Base-by-base conservation (phyloP, 2,329 filamentous ascomycete species). In the Talaromyces funiculosus region DNA sequence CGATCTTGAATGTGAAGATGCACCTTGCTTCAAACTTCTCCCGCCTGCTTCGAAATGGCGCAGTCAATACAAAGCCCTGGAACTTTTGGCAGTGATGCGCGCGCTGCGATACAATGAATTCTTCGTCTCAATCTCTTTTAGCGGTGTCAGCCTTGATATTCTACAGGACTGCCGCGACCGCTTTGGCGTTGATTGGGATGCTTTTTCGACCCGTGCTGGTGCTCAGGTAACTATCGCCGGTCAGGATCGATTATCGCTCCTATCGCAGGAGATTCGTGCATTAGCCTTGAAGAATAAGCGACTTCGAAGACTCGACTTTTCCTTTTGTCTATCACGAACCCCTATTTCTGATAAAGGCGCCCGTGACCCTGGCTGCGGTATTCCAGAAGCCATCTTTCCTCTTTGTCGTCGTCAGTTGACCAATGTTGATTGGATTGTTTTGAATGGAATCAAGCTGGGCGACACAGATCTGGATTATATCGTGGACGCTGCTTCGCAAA, bases 31-130 rank as follows among this genome's bases (percentile, higher is more conserved):
- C 68, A 81, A 82, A 63, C 78, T 90, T 8, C 77, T 87, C 7
- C 81, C 80, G 20, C 84, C 86, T 2, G 78, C 80, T 20, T 73
- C 78, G 1, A 62, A 68, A 9, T 75, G 78, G 49, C 75, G 78
- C 53, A 73, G 74, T 12, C 80, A 81, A 38, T 90, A 90, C 67
- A 81, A 78, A 2, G 76, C 80, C 4, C 70, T 86, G 24, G 87
- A 90, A 68, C 73, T 90, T n/a, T 78, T 90, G 31, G 86, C 87
- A 4, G 81, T 90, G n/a, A 82, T 89, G 78, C 81, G 87, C 63
- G 81, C 87, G 9, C 72, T 90, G 57, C 82, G 88, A 42, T 90
- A 89, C 71, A 90, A 90, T 67, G 86, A 90, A 67, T 82, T 80
- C 0, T 90, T 90, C 70, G 78, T 78, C 29, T 84, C 85, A 1